Conservation (phyloP, 2,329 filamentous ascomycete species). For the Exophiala sideris region DNA sequence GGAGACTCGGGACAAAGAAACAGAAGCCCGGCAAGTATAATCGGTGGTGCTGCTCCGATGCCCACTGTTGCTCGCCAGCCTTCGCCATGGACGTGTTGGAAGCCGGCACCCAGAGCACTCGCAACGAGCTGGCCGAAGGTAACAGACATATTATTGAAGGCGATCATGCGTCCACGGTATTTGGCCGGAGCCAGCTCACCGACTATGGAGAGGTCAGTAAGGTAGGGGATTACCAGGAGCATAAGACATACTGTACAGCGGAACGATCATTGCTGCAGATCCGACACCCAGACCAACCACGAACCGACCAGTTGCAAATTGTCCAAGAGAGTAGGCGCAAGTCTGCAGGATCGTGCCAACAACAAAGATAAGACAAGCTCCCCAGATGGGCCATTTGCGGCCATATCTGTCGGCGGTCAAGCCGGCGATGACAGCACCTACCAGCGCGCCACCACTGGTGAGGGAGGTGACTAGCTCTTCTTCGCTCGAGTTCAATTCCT, state of each 20-base stretch:
- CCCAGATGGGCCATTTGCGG: conserved; percentile 45
- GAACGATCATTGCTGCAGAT: conserved; percentile 68
- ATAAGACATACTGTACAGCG: conserved; percentile 35
- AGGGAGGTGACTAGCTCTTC: conserved; percentile 57
- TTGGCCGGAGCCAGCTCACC: conserved; percentile 17
- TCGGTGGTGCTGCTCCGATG: conserved; percentile 72
- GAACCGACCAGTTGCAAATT: conserved; percentile 45
- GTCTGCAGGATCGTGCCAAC: conserved; percentile 43
- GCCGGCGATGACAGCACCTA: conserved; percentile 54
- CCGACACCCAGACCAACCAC: conserved; percentile 47
- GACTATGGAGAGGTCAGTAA: conserved; percentile 1
- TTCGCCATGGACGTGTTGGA: conserved; percentile 53
- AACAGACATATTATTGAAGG: conserved; percentile 67
- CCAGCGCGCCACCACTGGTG: conserved; percentile 55
- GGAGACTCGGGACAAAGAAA: conserved; percentile 71
- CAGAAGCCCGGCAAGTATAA: conserved; percentile 66
- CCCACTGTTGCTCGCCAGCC: conserved; percentile 94
- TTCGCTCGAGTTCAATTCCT: conserved; percentile 48
- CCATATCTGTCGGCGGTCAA: conserved; percentile 50
- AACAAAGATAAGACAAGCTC: conserved; percentile 44
- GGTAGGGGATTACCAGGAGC: no score
- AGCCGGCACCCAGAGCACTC: conserved; percentile 75
- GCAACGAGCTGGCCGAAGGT: conserved; percentile 88
- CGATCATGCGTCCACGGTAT: conserved; percentile 20
- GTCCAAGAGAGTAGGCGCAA: conserved; percentile 36